Evolutionary conservation across 1,139 yeast genomes (phyloP).

Genomic region (Pneumocystis carinii): DNA sequence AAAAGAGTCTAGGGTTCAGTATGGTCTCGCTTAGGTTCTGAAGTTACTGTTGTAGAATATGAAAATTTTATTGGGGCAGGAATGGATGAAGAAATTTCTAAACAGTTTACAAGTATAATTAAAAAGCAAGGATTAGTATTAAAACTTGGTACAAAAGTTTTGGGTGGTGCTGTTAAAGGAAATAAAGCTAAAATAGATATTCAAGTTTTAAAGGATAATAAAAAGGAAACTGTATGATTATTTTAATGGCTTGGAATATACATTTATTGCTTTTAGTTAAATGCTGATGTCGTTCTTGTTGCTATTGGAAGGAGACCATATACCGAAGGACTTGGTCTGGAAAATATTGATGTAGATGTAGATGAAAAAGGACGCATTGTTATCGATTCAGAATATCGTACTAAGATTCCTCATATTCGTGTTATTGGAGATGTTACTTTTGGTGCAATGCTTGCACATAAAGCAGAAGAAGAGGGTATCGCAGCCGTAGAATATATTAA

Average conservation of each 20-base stretch:
- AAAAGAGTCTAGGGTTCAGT: constrained; percentile 49
- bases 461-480: constrained; percentile 99
- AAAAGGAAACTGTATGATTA: constrained; percentile 37
- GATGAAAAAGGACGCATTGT: constrained; percentile 88
- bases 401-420: constrained; percentile 84
- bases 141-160: constrained; percentile 83
- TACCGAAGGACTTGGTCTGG: constrained; percentile 79
- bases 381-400: constrained; percentile 84
- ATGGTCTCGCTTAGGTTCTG: constrained; percentile 86
- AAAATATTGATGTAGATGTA: constrained; percentile 72
- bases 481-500: constrained; percentile 95
- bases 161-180: constrained; percentile 74
- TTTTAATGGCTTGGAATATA: background rate
- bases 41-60: constrained; percentile 90
- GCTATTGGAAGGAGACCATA: constrained; percentile 99
- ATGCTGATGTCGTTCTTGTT: constrained; percentile 84
- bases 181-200: constrained; percentile 74
- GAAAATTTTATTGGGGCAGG: constrained; percentile 75
- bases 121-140: constrained; percentile 91
- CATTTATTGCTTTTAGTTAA: constrained; percentile 26
- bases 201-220: constrained; percentile 79
- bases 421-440: constrained; percentile 97
- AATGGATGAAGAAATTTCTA: constrained; percentile 93
- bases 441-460: constrained; percentile 99
- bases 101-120: constrained; percentile 73